phyloP scores from a whole-genome alignment of 371 early-diverging fungal species.

The Amoeboaphelidium occidentale region DNA sequence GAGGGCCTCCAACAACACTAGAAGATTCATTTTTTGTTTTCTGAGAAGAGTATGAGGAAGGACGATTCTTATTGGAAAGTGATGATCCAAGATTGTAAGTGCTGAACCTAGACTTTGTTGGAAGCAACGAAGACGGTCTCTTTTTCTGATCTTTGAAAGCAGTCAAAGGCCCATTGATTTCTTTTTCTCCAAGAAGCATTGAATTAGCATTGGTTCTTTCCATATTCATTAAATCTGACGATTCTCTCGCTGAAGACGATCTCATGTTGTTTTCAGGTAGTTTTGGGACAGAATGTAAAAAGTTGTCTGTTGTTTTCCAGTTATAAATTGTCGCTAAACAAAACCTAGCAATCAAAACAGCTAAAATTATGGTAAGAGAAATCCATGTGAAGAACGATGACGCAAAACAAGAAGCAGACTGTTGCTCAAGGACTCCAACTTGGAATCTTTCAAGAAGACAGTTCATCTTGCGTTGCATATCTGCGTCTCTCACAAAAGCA shows the following conservation, averaged over 20 bases:
- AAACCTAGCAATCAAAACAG: slow-evolving; percentile 14
- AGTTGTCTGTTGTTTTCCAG: too few species aligned
- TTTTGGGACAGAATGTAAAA: too few species aligned
- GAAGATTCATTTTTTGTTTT: not conserved
- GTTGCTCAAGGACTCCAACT: slow-evolving; percentile 10
- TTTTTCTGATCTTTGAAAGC: not conserved
- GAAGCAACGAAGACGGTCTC: not conserved
- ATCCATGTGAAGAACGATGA: slow-evolving; percentile 13
- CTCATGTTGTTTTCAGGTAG: too few species aligned
- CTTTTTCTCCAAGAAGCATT: too few species aligned
- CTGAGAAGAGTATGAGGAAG: not conserved
- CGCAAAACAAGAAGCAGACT: slow-evolving; percentile 13
- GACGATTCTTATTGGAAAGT: not conserved
- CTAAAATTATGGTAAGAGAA: slow-evolving; percentile 12
- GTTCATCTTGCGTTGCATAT: not conserved
- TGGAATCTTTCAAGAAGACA: slow-evolving; percentile 14
- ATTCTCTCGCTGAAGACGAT: too few species aligned
- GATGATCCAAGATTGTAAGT: not conserved
- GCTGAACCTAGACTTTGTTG: not conserved
- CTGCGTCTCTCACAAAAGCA: not conserved
- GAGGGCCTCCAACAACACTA: not conserved
- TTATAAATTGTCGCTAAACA: slow-evolving; percentile 16
- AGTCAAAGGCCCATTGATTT: slow-evolving; percentile 12
- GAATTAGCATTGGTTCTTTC: too few species aligned
- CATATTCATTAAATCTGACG: too few species aligned